Base-by-base conservation (phyloP, 2,329 filamentous ascomycete species). In the Talaromyces sp. region DNA sequence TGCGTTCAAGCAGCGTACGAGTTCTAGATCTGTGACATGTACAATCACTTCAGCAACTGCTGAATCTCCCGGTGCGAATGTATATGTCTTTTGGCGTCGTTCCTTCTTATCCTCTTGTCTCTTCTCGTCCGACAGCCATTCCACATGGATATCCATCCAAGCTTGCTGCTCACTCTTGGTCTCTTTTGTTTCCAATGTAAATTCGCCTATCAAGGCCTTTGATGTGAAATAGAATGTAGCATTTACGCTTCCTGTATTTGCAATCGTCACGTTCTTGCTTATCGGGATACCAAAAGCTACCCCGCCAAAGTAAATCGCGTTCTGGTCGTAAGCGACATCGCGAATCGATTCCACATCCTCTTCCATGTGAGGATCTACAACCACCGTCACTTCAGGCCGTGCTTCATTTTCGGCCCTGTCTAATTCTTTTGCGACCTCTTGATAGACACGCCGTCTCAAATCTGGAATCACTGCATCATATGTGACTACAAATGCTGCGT, bases 371-470 rank as follows among this genome's bases (percentile, higher is more conserved):
- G 76, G 78, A 69, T 98, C 94, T 0, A 96, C 86, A 1, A 97
- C 89, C 37, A 98, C 83, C 0, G 92, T 95, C 50, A 97, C 85
- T 2, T 86, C 87, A 0, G 95, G 95, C 0, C 94, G 85, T 0
- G 90, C 87, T 78, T 98, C 94, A 68, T 98, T 98, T 75, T 98
- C 94, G 1, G 89, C 91, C 56, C 92, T 89, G 73, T 99, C 95
- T 8, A 98, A 82, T 72, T 97, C 91, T 63, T 90, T 86, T 1
- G 91, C 93, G 13, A 98, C 91, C 73, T 98, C 93, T 64, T 91
- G 87, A 67, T 97, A 90, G 0, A 98, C 83, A 68, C 87, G 89
- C 1, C 92, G 87, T 75, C 96, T 97, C 31, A 97, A 80, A 33
- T 94, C 89, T 0, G 93, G 90, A 0, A 96, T 88, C 0, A 97